Evolutionary conservation across 179 eudicot genomes (phyloP).

Genomic region (Beta corolliflora): DNA sequence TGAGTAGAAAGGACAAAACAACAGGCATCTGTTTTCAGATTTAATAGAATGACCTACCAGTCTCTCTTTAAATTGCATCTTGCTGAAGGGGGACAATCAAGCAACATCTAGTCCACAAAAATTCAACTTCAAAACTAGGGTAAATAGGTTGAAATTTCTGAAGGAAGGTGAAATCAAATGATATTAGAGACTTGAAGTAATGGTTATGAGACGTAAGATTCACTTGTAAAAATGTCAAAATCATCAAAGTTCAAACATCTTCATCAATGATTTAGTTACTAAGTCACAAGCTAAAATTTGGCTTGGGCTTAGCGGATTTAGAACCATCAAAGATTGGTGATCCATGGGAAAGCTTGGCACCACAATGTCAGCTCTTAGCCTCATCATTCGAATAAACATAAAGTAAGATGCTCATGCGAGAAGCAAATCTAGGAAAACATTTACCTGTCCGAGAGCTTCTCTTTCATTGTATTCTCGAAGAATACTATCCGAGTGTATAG

Average conservation of each 20-base stretch:
- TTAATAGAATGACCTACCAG: not conserved
- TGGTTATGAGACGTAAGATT: not conserved
- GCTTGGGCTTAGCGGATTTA: too few relatives aligned
- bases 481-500: constrained; percentile 73
- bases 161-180: not conserved
- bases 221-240: not conserved
- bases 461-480: constrained; percentile 81
- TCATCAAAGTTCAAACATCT: constrained; percentile 1
- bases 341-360: too few relatives aligned
- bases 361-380: not conserved
- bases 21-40: too few relatives aligned
- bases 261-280: too few relatives aligned
- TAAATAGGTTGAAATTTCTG: not conserved
- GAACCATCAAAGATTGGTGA: too few relatives aligned
- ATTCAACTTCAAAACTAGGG: not conserved
- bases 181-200: not conserved
- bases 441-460: constrained; percentile 95
- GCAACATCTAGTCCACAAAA: not conserved
- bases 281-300: too few relatives aligned
- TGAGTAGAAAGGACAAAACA: not conserved
- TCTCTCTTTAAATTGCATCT: not conserved
- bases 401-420: not conserved
- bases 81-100: not conserved
- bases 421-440: not conserved
- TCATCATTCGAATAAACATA: not conserved